Evolutionary conservation across 805 yeast species (phyloP), one percentile per base, ranked within the genome.

Genomic region (Teunomyces cretensis): DNA sequence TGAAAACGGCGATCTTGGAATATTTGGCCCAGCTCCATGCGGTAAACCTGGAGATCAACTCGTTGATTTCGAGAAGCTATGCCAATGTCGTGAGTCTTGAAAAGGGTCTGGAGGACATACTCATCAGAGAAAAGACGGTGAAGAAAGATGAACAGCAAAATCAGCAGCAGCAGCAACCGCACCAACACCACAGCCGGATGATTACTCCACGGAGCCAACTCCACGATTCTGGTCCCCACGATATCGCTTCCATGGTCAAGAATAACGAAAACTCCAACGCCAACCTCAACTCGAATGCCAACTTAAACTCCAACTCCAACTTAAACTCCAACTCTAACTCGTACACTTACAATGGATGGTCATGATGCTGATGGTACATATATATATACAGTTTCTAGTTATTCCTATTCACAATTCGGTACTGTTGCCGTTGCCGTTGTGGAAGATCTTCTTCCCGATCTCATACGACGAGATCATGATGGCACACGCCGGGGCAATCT

Each of bases 391-490:
- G 16, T 37, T n/a, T n/a, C n/a, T n/a, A n/a, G 12, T 14, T 35
- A 13, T 13, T 39, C 6, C 36, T 38, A 27, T 38, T 38, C 15
- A 38, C 30, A 38, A 27, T 31, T 42, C n/a, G n/a, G n/a, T n/a
- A n/a, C n/a, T n/a, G n/a, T n/a, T n/a, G n/a, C n/a, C n/a, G 41
- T 53, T 60, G 8, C 59, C 63, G 44, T 55, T 54, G 44, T 55
- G 64, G 53, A 72, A 72, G 14, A 72, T 52, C 49, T 80, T 79
- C 64, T 94, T 94, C 22, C 95, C 86, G 36, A 91, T 72, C 62
- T 94, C 99, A 62, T 94, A 94, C 32, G 94, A 85, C 9, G 97
- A 88, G 37, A 94, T 90, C 99, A 94, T 94, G 31, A 94, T 92
- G 1, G 99, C 99, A 75, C 99, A 94, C 12, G 97, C 84, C 9